Evolutionary conservation across 2,329 filamentous ascomycete species (phyloP), one percentile per base, ranked within the genome.

Genomic region (Aspergillus sp.): DNA sequence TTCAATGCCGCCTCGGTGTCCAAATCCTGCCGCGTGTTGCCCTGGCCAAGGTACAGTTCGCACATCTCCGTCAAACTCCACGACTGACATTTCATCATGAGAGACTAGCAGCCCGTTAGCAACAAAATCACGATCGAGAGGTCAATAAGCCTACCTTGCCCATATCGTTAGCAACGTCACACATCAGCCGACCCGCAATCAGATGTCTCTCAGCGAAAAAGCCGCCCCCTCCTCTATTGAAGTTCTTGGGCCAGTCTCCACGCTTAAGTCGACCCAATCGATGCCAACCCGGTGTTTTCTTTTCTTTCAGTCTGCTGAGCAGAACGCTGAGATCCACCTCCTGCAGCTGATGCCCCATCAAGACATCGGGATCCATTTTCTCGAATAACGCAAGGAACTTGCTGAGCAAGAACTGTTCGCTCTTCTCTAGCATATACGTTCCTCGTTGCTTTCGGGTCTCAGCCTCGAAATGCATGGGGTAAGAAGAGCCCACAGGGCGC

Each of bases 31-130:
- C 95, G 89, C 47, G 82, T 82, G 71, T 89, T 89, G 58, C 86
- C 86, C 26, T 86, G 86, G 32, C 87, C 84, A 5, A 99, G 87
- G 66, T 97, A 96, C 16, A 98, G 84, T 64, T 89, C 91, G 74
- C 92, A 96, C 93, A 99, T 99, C 76, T 99, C 95, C 2, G 94
- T 96, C 75, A 99, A 82, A 75, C 90, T 96, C 95, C 95, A 99
- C 3, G 93, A 96, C 76, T 97, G 94, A 75, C 95, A 99, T 78
- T 96, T 96, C 69, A 86, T 88, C 94, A 98, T 98, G 65, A 92
- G 86, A 11, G 94, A 97, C 81, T 81, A 67, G 49, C 49, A 4
- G 49, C 6, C 49, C 26, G 63, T 77, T 56, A 78, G 71, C 54
- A 56, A 46, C 45, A 16, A 36, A 24, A 10, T 24, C 11, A 32